Conservation (phyloP, 108 stramenopile species). For the Chaetoceros tenuissimus region DNA sequence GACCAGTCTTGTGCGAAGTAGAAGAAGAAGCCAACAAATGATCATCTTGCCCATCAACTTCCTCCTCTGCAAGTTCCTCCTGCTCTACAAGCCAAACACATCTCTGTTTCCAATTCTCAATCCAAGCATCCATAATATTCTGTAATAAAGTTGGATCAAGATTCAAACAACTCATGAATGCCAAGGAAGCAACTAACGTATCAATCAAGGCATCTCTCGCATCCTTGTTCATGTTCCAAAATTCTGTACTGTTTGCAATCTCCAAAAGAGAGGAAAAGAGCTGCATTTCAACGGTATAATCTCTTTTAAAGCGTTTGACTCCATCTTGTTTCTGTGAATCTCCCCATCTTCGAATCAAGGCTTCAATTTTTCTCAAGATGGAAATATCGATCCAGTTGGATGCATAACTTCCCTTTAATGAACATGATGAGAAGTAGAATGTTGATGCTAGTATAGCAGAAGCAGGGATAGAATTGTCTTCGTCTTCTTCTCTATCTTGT, state of each 20-base stretch:
- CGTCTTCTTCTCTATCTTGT: too few species aligned
- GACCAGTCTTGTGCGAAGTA: neutral
- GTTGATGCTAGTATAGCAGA: too few species aligned
- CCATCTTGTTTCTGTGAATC: neutral
- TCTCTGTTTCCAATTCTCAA: neutral
- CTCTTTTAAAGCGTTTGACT: neutral
- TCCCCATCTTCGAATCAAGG: neutral
- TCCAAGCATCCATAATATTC: neutral
- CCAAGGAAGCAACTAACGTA: constrained; percentile 30
- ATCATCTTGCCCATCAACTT: neutral
- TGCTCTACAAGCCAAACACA: neutral
- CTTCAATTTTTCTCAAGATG: constrained; percentile 7
- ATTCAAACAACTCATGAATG: constrained; percentile 15
- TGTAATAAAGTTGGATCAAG: neutral
- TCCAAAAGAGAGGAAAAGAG: neutral
- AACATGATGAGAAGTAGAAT: too few species aligned
- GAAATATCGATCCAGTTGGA: constrained; percentile 1
- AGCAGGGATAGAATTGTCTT: too few species aligned
- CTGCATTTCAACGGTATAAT: neutral
- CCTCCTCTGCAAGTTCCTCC: neutral
- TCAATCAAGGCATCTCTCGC: constrained; percentile 55
- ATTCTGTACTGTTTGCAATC: neutral
- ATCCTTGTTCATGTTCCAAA: constrained; percentile 49
- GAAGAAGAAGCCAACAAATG: neutral
- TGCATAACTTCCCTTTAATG: too few species aligned